phyloP scores from a whole-genome alignment of 73 alveolate genomes.

The Blepharisma stoltei region DNA sequence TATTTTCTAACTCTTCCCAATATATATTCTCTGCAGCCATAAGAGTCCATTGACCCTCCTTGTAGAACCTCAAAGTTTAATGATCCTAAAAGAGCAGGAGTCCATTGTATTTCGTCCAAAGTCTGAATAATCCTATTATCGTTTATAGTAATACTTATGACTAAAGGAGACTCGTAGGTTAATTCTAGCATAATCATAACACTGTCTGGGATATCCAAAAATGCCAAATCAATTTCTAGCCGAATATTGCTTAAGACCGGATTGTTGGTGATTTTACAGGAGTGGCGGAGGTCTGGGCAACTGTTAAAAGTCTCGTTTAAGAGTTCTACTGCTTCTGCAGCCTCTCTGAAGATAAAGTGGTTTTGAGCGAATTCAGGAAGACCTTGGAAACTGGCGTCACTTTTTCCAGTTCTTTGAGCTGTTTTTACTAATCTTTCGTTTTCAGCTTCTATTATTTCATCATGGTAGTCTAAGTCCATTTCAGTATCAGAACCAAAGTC shows the following conservation, averaged over 20 bases:
- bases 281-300: background rate
- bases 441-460: background rate
- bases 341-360: background rate
- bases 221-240: slow-evolving; percentile 50
- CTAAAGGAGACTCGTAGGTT: slow-evolving; percentile 45
- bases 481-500: background rate
- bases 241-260: slow-evolving; percentile 23
- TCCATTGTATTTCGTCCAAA: slow-evolving; percentile 23
- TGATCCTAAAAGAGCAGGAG: slow-evolving; percentile 25
- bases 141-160: slow-evolving; percentile 21
- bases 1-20: slow-evolving; percentile 18
- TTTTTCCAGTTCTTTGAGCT: background rate
- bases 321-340: background rate
- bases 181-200: slow-evolving; percentile 43
- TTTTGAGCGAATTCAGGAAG: background rate
- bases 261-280: background rate
- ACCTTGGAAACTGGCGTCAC: background rate
- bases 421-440: background rate
- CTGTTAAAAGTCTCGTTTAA: background rate
- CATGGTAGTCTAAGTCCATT: background rate
- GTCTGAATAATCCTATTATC: slow-evolving; percentile 34
- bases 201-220: slow-evolving; percentile 33
- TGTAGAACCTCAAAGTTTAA: slow-evolving; percentile 37
- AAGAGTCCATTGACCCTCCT: slow-evolving; percentile 24
- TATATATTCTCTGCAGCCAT: slow-evolving; percentile 40